Conservation (phyloP, 2,329 filamentous ascomycete genomes). For the Alternaria rosae region DNA sequence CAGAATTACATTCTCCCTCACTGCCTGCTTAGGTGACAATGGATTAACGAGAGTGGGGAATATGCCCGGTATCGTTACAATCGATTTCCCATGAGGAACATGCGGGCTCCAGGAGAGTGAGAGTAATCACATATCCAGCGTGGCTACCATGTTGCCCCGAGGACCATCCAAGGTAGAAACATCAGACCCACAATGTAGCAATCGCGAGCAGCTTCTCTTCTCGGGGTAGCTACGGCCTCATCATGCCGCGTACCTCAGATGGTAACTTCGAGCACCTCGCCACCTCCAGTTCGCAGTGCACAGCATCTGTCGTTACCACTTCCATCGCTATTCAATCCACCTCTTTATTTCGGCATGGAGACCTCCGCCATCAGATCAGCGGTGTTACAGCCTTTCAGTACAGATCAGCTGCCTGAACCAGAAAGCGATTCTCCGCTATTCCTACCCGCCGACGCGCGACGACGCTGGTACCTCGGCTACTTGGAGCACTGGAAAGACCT, state of each 20-base stretch:
- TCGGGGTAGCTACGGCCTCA: background rate
- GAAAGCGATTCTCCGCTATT: constrained; percentile 13
- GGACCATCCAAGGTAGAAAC: background rate
- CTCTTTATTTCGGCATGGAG: background rate
- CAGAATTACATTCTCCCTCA: background rate
- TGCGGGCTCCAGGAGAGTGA: background rate
- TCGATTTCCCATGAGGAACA: background rate
- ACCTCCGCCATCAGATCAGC: background rate
- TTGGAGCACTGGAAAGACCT: constrained; percentile 21
- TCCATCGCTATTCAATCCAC: background rate
- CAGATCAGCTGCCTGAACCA: background rate
- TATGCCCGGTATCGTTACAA: background rate
- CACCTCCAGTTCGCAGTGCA: background rate
- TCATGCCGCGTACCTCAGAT: background rate
- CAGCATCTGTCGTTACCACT: background rate
- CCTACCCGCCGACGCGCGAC: constrained; percentile 4
- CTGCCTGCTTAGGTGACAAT: background rate
- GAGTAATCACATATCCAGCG: background rate
- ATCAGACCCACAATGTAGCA: background rate
- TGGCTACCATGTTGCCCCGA: no score
- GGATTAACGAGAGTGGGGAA: background rate
- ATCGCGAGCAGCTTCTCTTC: background rate
- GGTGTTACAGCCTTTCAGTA: background rate
- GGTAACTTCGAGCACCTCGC: background rate
- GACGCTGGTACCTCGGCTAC: constrained; percentile 28